Evolutionary conservation across 1,139 yeast species (phyloP), one percentile per base, ranked within the genome.

Genomic region (Lodderomyces theae): DNA sequence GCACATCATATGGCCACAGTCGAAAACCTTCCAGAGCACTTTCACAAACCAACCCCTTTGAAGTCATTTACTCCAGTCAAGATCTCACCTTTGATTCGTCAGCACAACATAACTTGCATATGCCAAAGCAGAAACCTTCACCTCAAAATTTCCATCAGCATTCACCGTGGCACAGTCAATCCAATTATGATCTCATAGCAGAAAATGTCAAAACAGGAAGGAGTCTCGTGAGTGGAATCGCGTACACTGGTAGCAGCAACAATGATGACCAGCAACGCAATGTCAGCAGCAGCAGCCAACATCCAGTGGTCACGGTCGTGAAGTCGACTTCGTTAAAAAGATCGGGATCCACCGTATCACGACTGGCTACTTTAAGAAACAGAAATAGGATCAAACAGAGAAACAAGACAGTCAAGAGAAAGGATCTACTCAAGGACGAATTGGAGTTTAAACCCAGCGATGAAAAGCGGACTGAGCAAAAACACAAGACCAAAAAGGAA

Each of bases 261-360:
- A 11, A 3, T 3, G n/a, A n/a, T 38, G 6, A 41, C n/a, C n/a
- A n/a, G n/a, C n/a, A n/a, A n/a, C n/a, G n/a, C 31, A 10, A 21
- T 28, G 2, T 10, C 23, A 31, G 15, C 19, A 21, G 29, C 17
- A 8, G 5, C 16, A 5, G 26, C 49, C 11, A 4, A 3, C 58
- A 55, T n/a, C 65, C 64, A 1, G 49, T 55, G 1, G 49, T 59
- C 0, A 67, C 74, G 0, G 44, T 63, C 16, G 54, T 68, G 1
- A 67, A 62, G 28, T 30, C 39, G 9, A 13, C 29, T 10, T 4
- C 30, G 8, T 56, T 57, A 24, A 43, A 31, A 22, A 46, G 72
- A 37, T 43, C 64, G 0, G 64, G 64, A 2, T 66, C 72, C 1
- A 47, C 66, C 0, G 47, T 64, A 2, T 68, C 74, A 2, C 48